These are phyloP conservation scores for Dactylellina drechsleri DNA, from an alignment of 2,329 filamentous ascomycete species.

Conservation along the genomic window DNA sequence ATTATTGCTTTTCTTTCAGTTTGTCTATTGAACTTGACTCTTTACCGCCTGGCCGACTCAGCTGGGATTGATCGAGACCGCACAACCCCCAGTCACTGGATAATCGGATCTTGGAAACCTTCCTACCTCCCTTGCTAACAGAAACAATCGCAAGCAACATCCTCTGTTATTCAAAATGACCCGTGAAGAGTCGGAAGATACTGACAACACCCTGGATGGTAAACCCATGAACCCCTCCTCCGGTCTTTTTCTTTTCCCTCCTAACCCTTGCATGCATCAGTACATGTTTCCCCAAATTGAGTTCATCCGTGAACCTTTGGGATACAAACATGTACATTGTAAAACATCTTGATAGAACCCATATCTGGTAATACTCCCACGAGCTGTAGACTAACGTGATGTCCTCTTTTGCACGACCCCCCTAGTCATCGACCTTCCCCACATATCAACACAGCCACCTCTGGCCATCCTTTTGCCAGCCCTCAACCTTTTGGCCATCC, in stretches of 20 bases:
- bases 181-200: conserved; percentile 45
- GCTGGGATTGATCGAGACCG: conserved; percentile 7
- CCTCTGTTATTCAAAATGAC: conserved; percentile 30
- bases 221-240: neutral
- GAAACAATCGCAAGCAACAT: conserved; percentile 2
- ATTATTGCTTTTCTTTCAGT: neutral
- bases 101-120: conserved; percentile 35
- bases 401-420: conserved; percentile 4
- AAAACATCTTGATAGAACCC: conserved; percentile 12
- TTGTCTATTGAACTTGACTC: neutral
- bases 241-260: no score
- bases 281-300: conserved; percentile 24
- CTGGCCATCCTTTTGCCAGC: conserved; percentile 72
- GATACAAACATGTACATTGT: neutral
- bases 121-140: neutral
- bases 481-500: conserved; percentile 73
- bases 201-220: conserved; percentile 42
- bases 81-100: conserved; percentile 17
- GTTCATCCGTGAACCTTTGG: conserved; percentile 15
- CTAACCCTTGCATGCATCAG: no score
- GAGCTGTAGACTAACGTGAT: neutral
- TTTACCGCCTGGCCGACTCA: conserved; percentile 12
- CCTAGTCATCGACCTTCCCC: conserved; percentile 78
- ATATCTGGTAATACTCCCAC: no score
- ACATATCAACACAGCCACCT: conserved; percentile 79